Conservation (phyloP, 352 stramenopile species). For the Globisporangium mamillatum region DNA sequence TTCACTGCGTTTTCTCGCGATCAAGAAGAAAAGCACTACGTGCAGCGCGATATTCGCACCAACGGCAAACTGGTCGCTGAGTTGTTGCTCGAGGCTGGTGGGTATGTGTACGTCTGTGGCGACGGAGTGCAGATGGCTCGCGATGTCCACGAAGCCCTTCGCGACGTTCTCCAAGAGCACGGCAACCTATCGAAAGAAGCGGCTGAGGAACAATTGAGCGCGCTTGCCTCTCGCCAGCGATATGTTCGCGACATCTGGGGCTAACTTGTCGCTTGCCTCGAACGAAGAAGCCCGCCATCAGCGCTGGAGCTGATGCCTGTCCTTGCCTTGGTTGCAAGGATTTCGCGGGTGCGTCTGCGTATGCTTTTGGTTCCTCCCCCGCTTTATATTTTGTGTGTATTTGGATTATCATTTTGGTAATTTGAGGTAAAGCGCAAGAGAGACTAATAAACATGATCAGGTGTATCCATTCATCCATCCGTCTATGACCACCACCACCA, state of each 20-base stretch:
- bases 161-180: slow-evolving; percentile 72
- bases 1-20: slow-evolving; percentile 93
- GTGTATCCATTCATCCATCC: not conserved
- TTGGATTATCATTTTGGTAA: slow-evolving; percentile 9
- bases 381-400: slow-evolving; percentile 15
- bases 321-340: not conserved
- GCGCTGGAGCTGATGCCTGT: not conserved
- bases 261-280: slow-evolving; percentile 2
- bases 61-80: slow-evolving; percentile 65
- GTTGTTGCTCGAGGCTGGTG: slow-evolving; percentile 72
- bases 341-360: not conserved
- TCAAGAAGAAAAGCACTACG: slow-evolving; percentile 90
- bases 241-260: slow-evolving; percentile 91
- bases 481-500: not conserved
- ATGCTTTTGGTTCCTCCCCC: slow-evolving; percentile 25
- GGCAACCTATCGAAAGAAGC: slow-evolving; percentile 48
- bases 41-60: slow-evolving; percentile 84
- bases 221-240: slow-evolving; percentile 62
- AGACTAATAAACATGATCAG: not conserved
- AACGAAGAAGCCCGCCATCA: not conserved
- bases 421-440: slow-evolving; percentile 19
- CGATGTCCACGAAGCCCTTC: slow-evolving; percentile 90
- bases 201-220: slow-evolving; percentile 56
- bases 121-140: slow-evolving; percentile 95
- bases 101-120: slow-evolving; percentile 93